Evolutionary conservation across 2,329 filamentous ascomycete species (phyloP), one percentile per base, ranked within the genome.

Genomic region (Elsinoe arachidis): DNA sequence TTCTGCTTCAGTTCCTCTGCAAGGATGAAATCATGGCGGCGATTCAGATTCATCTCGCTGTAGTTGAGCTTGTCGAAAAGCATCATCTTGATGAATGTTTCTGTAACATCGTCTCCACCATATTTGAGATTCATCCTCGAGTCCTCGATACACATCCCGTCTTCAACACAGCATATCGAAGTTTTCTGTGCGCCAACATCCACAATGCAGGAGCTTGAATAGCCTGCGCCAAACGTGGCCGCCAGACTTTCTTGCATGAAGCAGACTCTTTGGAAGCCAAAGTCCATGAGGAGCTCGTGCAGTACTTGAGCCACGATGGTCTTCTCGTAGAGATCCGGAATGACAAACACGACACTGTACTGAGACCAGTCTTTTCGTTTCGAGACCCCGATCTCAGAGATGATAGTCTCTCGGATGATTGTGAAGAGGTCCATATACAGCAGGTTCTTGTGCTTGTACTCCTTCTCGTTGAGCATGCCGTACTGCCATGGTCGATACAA

Each of bases 181-280:
- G 93, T 97, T 78, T 99, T 99, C 69, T 97, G 90, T 0, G 93
- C 92, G 11, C 93, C 93, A 58, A 99, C 87, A 69, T 99, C 93
- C 10, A 99, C 90, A 57, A 99, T 90, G 65, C 93, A 99, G 17
- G 90, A 88, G 61, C 88, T 90, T 0, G 91, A 95, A 67, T 95
- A 96, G 6, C 93, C 93, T 3, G 92, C 93, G 11, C 93, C 93
- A 69, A 96, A 99, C 0, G 90, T 93, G 2, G 91, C 92, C 0
- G 92, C 91, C 67, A 97, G 82, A 67, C 90, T 95, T 73, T 99
- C 93, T 70, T 99, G 93, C 59, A 97, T 90, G 68, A 99, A 95
- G 69, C 88, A 95, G 51, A 96, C 85, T 57, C 87, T 85, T 61
- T 83, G 87, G 69, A 99, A 96, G 58, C 90, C 87, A 67, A 96